phyloP scores from a whole-genome alignment of 208 protist species.

The Endotrypanum monterogeii region DNA sequence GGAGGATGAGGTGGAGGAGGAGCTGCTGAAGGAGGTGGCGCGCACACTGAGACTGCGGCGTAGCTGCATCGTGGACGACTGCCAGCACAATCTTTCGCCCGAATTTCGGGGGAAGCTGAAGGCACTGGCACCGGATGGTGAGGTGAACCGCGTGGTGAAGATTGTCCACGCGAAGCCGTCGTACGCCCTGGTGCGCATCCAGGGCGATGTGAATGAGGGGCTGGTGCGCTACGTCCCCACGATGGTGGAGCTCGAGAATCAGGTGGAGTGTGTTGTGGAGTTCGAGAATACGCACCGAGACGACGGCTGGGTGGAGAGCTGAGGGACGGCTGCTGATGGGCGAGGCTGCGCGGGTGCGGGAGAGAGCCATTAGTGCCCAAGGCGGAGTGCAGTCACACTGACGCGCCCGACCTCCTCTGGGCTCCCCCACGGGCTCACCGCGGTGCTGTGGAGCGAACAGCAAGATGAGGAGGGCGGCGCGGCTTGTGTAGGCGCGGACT shows the following conservation, averaged over 20 bases:
- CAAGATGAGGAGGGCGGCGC: too few relatives aligned
- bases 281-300: slow-evolving; percentile 39
- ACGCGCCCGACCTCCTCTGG: background rate
- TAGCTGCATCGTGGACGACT: slow-evolving; percentile 77
- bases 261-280: slow-evolving; percentile 32
- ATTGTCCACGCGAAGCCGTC: slow-evolving; percentile 64
- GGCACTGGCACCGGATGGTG: slow-evolving; percentile 21
- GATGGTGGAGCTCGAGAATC: slow-evolving; percentile 55
- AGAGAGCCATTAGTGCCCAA: too few relatives aligned
- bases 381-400: background rate
- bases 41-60: slow-evolving; percentile 41
- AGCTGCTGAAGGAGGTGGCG: slow-evolving; percentile 51
- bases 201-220: slow-evolving; percentile 55
- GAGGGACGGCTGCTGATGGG: background rate
- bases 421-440: background rate
- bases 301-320: slow-evolving; percentile 72
- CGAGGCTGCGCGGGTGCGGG: background rate
- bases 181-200: slow-evolving; percentile 61
- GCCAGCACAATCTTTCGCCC: slow-evolving; percentile 51
- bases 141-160: slow-evolving; percentile 59
- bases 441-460: too few relatives aligned
- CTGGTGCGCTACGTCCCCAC: slow-evolving; percentile 41
- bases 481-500: too few relatives aligned
- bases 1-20: slow-evolving; percentile 62
- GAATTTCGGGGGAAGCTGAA: slow-evolving; percentile 57